Percentiles rank a stretch among this genome's conserved stretches.
Conservation (phyloP, 371 early-diverging fungal species). For the Mucor irregularis region DNA sequence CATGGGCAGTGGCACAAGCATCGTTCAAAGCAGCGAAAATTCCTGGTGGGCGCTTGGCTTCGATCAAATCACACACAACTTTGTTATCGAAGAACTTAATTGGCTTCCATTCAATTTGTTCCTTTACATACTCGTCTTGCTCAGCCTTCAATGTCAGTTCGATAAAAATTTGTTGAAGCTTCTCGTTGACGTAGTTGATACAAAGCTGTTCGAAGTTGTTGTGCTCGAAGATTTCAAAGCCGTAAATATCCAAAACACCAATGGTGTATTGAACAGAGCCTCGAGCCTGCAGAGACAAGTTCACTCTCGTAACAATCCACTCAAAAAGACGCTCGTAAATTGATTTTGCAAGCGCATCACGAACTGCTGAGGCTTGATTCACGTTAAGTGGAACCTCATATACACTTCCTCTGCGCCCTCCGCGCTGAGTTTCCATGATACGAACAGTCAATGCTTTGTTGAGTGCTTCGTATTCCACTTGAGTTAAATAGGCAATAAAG, state of each 20-base stretch:
- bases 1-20: slow-evolving; percentile 90
- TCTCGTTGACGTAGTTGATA: slow-evolving; percentile 99
- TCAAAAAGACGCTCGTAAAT: slow-evolving; percentile 86
- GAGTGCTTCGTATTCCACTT: slow-evolving; percentile 65
- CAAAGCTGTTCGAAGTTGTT: slow-evolving; percentile 99
- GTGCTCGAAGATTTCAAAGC: slow-evolving; percentile 94
- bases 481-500: slow-evolving; percentile 79
- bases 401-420: slow-evolving; percentile 77
- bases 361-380: slow-evolving; percentile 75
- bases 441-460: slow-evolving; percentile 69
- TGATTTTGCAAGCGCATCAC: slow-evolving; percentile 88
- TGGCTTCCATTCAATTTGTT: slow-evolving; percentile 98
- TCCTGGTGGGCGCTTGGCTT: slow-evolving; percentile 92
- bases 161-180: slow-evolving; percentile 99
- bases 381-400: slow-evolving; percentile 82
- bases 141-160: slow-evolving; percentile 96
- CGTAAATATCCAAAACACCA: slow-evolving; percentile 97
- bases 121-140: slow-evolving; percentile 97
- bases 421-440: slow-evolving; percentile 78
- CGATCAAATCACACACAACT: slow-evolving; percentile 96
- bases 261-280: slow-evolving; percentile 72
- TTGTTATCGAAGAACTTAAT: slow-evolving; percentile 99
- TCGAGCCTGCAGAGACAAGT: slow-evolving; percentile 71
- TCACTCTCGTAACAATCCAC: slow-evolving; percentile 88
- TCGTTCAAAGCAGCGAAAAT: slow-evolving; percentile 95